A percentile compares a stretch with the other conserved stretches of the same genome.
Conservation (phyloP, 495 filamentous ascomycete genomes). For the Penicillium dipodomyicola region DNA sequence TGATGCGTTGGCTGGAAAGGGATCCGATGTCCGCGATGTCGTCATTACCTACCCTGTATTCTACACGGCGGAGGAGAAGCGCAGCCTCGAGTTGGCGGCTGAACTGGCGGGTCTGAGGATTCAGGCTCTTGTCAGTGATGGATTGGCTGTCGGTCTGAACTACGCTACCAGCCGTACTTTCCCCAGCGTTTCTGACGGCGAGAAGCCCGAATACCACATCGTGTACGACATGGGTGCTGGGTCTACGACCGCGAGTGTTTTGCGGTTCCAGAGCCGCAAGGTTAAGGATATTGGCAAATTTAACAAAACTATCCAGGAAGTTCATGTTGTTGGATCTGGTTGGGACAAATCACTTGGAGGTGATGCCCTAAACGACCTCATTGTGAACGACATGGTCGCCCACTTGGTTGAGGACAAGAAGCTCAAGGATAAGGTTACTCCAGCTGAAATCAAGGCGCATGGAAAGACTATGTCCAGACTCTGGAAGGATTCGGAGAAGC, state of each 20-base stretch:
- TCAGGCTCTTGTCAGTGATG: conserved; percentile 82
- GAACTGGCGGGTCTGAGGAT: conserved; percentile 85
- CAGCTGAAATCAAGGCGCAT: conserved; percentile 62
- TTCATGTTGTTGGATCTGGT: conserved; percentile 77
- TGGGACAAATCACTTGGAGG: conserved; percentile 92
- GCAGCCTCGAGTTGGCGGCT: conserved; percentile 74
- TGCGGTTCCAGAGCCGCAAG: conserved; percentile 82
- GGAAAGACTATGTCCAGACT: conserved; percentile 84
- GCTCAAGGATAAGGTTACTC: conserved; percentile 64
- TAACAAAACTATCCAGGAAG: conserved; percentile 96
- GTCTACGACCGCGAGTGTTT: conserved; percentile 89
- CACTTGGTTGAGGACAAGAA: conserved; percentile 70
- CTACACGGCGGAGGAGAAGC: conserved; percentile 85
- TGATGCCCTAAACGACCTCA: conserved; percentile 80
- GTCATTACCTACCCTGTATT: conserved; percentile 93
- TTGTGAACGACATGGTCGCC: conserved; percentile 81
- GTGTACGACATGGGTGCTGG: conserved; percentile 98
- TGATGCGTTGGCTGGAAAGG: conserved; percentile 78
- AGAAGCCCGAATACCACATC: conserved; percentile 87
- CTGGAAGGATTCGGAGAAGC: conserved; percentile 83
- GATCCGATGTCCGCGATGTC: conserved; percentile 67
- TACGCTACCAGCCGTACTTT: conserved; percentile 92
- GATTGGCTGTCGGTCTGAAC: conserved; percentile 87
- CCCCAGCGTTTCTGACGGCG: conserved; percentile 75
- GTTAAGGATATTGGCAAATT: conserved; percentile 91